Base-by-base conservation (phyloP, 1,284 basidiomycete genomes). In the Boletus smithii region DNA sequence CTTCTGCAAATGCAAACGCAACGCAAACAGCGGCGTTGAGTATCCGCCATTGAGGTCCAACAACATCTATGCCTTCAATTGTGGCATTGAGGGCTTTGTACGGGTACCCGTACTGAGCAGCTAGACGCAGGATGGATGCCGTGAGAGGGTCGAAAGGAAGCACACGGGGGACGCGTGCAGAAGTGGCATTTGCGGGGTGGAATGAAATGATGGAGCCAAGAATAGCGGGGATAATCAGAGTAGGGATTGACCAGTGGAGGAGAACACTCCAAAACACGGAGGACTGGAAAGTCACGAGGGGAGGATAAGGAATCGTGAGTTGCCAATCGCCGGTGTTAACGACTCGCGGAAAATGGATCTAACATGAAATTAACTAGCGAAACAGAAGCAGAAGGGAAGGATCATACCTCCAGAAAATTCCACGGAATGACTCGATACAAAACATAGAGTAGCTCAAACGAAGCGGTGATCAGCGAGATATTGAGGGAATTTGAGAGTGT, bases 1-100 rank as follows among this genome's bases (percentile, higher is more conserved):
- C 78, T 58, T 85, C 82, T 2, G 81, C 76, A 54, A 83, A 81
- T 1, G 82, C 76, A 58, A 84, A 82, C 0, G 79, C 79, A 13
- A 80, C 70, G 4, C 73, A 69, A 27, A 83, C 63, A 6, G 71
- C 65, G 0, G 83, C 78, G 34, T 65, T 71, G 44, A 81, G 63
- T 2, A 81, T 67, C 34, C 83, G 72, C 71, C 75, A 75, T 31
- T 72, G 67, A 29, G 66, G 61, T 3, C 79, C 80, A 11, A 85
- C 57, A 3, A 81, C 72, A 53, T 82, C 80, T 35, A 77, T 50
- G 9, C 59, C 54, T 53, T 39, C 49, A 13, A 53, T 65, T 39
- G 42, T 69, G 27, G 13, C 58, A 48, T 44, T 54, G 41, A 71
- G 50, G 10, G 49, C 13, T 9, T 49, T 54, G 49, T 71, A 77